Percentiles rank a stretch among this genome's conserved stretches.
These are phyloP conservation scores for Chrysochromulina parva DNA, from an alignment of 78 protist species.

Conservation along the genomic window DNA sequence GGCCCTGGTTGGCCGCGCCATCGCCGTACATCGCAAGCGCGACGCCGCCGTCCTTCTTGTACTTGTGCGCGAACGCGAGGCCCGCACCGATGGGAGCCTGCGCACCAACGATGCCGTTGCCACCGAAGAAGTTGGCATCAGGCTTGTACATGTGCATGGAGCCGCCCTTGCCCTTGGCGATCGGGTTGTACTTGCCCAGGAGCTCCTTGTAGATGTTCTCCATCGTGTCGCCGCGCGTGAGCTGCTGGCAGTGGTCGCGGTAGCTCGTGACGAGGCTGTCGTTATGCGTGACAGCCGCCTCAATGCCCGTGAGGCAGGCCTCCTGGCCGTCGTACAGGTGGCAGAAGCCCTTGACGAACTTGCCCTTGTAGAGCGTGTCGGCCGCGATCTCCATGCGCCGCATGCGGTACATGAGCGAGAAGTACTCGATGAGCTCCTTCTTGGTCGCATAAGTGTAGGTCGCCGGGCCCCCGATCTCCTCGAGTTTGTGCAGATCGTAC, in stretches of 20 bases:
- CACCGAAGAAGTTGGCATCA: slow-evolving; percentile 87
- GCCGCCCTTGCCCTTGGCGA: slow-evolving; percentile 94
- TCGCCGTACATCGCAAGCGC: slow-evolving; percentile 88
- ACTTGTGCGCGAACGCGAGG: slow-evolving; percentile 81
- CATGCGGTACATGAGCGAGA: neutral
- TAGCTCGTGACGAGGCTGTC: slow-evolving; percentile 90
- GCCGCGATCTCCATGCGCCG: slow-evolving; percentile 70
- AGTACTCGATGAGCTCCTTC: slow-evolving; percentile 2
- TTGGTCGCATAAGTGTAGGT: neutral
- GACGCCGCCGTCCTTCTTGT: slow-evolving; percentile 72
- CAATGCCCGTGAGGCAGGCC: slow-evolving; percentile 86
- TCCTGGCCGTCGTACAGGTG: slow-evolving; percentile 96
- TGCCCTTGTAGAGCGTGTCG: slow-evolving; percentile 77
- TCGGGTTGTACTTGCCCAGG: slow-evolving; percentile 66
- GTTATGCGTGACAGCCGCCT: slow-evolving; percentile 59
- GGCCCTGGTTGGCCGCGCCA: slow-evolving; percentile 97
- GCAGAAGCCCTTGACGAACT: slow-evolving; percentile 93
- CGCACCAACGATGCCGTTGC: slow-evolving; percentile 98
- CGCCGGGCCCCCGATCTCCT: neutral
- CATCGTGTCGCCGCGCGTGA: slow-evolving; percentile 77
- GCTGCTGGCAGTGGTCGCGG: slow-evolving; percentile 87
- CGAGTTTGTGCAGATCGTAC: too few relatives aligned
- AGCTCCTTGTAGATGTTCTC: slow-evolving; percentile 79
- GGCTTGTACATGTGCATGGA: slow-evolving; percentile 93
- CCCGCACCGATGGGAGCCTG: slow-evolving; percentile 76